Evolutionary conservation across 805 yeast species (phyloP).

Genomic region (Blastobotrys peoriensis): DNA sequence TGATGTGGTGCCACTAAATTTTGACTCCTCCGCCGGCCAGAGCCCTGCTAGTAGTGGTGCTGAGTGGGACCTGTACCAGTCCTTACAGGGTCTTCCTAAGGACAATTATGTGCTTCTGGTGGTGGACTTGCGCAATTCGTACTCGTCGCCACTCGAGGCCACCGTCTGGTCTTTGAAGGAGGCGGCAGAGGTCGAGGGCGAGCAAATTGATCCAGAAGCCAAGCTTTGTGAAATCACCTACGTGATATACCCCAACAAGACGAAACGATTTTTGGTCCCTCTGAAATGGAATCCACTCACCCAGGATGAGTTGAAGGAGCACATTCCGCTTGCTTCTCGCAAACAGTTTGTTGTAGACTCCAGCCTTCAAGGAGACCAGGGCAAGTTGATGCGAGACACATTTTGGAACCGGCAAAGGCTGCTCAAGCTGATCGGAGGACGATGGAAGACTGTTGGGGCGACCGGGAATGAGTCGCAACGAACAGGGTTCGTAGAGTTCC

Average conservation of each 20-base stretch:
- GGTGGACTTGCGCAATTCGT: slow-evolving; percentile 74
- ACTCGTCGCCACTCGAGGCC: slow-evolving; percentile 48
- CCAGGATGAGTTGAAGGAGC: slow-evolving; percentile 38
- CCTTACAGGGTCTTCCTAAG: slow-evolving; percentile 23
- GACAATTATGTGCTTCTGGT: slow-evolving; percentile 58
- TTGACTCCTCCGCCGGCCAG: background rate
- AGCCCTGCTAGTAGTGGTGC: background rate
- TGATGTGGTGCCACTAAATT: slow-evolving; percentile 50
- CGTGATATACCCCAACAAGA: slow-evolving; percentile 38
- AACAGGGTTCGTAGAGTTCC: slow-evolving; percentile 56
- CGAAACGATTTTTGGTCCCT: slow-evolving; percentile 65
- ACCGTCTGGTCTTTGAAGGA: slow-evolving; percentile 18
- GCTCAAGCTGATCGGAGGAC: slow-evolving; percentile 52
- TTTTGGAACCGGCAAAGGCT: slow-evolving; percentile 81
- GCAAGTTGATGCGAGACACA: slow-evolving; percentile 46
- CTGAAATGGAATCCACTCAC: slow-evolving; percentile 47
- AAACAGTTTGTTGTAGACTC: slow-evolving; percentile 60
- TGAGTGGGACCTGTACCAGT: background rate
- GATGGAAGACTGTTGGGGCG: slow-evolving; percentile 45
- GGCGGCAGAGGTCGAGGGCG: slow-evolving; percentile 2
- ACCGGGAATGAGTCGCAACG: slow-evolving; percentile 25
- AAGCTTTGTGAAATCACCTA: slow-evolving; percentile 13
- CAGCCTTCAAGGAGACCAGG: slow-evolving; percentile 48
- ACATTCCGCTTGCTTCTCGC: slow-evolving; percentile 65
- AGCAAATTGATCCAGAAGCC: background rate